Base-by-base conservation (phyloP, 2,329 filamentous ascomycete genomes). In the Sporothrix mexicana region DNA sequence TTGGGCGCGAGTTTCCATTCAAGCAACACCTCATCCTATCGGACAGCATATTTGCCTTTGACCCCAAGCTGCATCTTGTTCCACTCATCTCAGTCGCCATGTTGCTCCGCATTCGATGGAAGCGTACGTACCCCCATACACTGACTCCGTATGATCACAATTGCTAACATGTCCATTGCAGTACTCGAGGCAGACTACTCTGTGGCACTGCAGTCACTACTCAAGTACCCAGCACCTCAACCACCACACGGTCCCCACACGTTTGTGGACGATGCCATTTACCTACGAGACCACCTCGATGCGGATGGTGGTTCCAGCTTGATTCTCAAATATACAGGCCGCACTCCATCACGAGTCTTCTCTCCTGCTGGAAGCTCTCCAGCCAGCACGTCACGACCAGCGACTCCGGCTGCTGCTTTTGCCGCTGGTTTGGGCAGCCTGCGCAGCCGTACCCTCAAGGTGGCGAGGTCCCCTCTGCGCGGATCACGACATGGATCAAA, bases 51-150 rank as follows among this genome's bases (percentile, higher is more conserved):
- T 97, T 99, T 79, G 93, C 95, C 1, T 90, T 97, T 78, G 95
- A 97, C 77, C 88, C 95, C 8, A 87, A 88, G 0, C 83, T 97
- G 41, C 90, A 94, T 68, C 84, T 98, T 45, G 90, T 98, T 76
- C 94, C 98, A 78, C 86, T 96, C 72, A 91, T 98, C n/a, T 98
- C 95, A 77, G 90, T 98, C 69, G 91, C 94, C 6, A 98, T 99
- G 95, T 85, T 99, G 30, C 85, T 99, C 62, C 89, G 96, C 69
- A 94, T 98, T 77, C 90, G 95, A 72, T 98, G 95, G 95, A 89
- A 95, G 77, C 84, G 93, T 96, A 83, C 84, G 91, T 82, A 5
- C 17, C 30, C 59, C 47, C 3, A 10, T 20, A 12, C 20, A 20
- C 8, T 15, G 2, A n/a, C 30, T n/a, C 20, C 17, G 3, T 4